phyloP scores from a whole-genome alignment of 1,284 basidiomycete species.

The Bjerkandera adusta region DNA sequence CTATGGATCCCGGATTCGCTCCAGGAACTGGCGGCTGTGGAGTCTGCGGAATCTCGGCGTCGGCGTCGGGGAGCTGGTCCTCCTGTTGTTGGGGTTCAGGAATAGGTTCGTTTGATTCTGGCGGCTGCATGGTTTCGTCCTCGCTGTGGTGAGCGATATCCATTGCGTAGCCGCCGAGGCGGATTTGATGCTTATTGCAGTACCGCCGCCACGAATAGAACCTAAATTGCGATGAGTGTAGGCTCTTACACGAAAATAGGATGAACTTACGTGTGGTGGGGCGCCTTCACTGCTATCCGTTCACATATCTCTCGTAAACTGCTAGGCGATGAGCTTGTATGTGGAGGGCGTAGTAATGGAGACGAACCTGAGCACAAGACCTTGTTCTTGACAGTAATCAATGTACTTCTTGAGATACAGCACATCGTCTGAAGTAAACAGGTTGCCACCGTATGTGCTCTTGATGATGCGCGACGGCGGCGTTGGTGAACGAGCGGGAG shows the following conservation, averaged over 20 bases:
- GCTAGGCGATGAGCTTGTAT: constrained; percentile 3
- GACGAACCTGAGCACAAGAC: constrained; percentile 66
- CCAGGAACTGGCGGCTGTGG: constrained; percentile 23
- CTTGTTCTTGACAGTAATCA: constrained; percentile 82
- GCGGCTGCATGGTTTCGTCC: constrained; percentile 29
- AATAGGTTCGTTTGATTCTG: constrained; percentile 6
- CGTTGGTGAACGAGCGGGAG: constrained; percentile 73
- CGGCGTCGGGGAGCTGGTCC: constrained; percentile 23
- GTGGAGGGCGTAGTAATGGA: neutral
- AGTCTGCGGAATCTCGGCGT: constrained; percentile 13
- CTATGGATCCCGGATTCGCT: constrained; percentile 44
- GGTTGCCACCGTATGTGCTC: constrained; percentile 80
- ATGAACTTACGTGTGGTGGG: constrained; percentile 75
- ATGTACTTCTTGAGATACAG: constrained; percentile 80
- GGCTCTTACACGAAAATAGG: neutral
- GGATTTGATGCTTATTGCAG: constrained; percentile 85
- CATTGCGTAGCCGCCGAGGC: constrained; percentile 79
- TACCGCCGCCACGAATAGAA: constrained; percentile 86
- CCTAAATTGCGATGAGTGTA: constrained; percentile 33
- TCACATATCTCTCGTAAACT: constrained; percentile 82
- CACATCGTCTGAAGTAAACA: constrained; percentile 79
- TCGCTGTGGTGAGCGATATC: constrained; percentile 41
- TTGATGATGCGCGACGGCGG: constrained; percentile 79
- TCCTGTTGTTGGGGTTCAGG: constrained; percentile 12
- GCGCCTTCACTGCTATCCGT: constrained; percentile 78